These are phyloP conservation scores for Cordyceps tenuipes DNA, from an alignment of 2,329 filamentous ascomycete species.

Conservation along the genomic window DNA sequence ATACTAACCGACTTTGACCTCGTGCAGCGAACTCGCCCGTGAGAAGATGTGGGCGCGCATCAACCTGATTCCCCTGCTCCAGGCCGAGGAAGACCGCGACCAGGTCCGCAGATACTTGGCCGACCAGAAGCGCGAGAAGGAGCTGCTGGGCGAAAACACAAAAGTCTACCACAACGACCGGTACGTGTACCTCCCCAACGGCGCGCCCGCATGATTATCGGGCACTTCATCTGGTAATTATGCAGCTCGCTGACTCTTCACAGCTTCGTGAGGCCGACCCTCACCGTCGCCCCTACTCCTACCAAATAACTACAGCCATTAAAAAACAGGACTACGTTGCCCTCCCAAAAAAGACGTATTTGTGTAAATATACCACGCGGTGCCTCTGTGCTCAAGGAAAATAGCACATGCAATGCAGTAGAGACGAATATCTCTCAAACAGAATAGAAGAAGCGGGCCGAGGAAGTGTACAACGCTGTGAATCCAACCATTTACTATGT, in stretches of 20 bases:
- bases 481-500: conserved; percentile 7
- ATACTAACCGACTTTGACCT: conserved; percentile 6
- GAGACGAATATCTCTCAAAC: neutral
- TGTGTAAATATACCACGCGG: conserved; percentile 14
- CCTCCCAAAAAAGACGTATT: neutral
- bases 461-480: conserved; percentile 1
- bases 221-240: neutral
- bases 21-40: conserved; percentile 74
- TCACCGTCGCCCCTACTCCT: conserved; percentile 59
- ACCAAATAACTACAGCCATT: conserved; percentile 41
- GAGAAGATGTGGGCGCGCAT: conserved; percentile 99
- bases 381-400: neutral
- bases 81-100: conserved; percentile 95
- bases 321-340: neutral
- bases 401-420: neutral
- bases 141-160: conserved; percentile 73
- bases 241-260: neutral
- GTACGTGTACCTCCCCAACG: conserved; percentile 40
- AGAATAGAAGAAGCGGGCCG: neutral
- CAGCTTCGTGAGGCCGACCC: conserved; percentile 77
- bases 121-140: conserved; percentile 83
- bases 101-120: conserved; percentile 80
- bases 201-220: neutral
- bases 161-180: conserved; percentile 84
- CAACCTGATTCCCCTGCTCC: conserved; percentile 84